These are phyloP conservation scores for Diddensiella santjacobensis DNA, from an alignment of 805 yeast genomes.

Conservation along the genomic window DNA sequence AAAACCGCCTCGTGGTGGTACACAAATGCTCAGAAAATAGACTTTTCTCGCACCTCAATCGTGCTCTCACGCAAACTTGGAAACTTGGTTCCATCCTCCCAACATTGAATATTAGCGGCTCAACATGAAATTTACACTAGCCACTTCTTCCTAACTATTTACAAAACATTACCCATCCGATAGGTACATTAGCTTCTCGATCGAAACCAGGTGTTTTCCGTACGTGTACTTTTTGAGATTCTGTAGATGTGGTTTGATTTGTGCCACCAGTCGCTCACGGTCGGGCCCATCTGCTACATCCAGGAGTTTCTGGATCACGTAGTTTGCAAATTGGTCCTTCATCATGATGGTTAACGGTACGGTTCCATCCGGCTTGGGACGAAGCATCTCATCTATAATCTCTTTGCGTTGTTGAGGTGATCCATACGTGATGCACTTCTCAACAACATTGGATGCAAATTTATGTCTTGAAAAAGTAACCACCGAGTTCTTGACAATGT, in stretches of 20 bases:
- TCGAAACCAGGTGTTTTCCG: slow-evolving; percentile 81
- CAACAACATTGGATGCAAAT: slow-evolving; percentile 97
- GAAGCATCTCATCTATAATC: slow-evolving; percentile 59
- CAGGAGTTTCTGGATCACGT: slow-evolving; percentile 91
- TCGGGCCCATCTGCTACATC: slow-evolving; percentile 72
- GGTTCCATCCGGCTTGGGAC: slow-evolving; percentile 26
- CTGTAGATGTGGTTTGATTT: slow-evolving; percentile 76
- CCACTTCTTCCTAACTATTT: no score
- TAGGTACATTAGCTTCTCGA: slow-evolving; percentile 53
- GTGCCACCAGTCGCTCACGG: slow-evolving; percentile 63
- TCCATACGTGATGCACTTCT: slow-evolving; percentile 81
- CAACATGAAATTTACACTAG: no score
- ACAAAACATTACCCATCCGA: slow-evolving; percentile 12
- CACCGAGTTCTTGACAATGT: slow-evolving; percentile 64
- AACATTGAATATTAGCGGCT: no score
- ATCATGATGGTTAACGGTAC: slow-evolving; percentile 80
- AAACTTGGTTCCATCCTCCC: no score
- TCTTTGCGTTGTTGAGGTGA: slow-evolving; percentile 54
- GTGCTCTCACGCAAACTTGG: no score
- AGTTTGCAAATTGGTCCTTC: slow-evolving; percentile 97
- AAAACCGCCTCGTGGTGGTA: no score
- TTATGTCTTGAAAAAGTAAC: slow-evolving; percentile 90
- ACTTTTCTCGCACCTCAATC: no score
- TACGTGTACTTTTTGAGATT: slow-evolving; percentile 63
- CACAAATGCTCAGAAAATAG: no score